These are phyloP conservation scores for Aspergillus fumigatiaffinis DNA, from an alignment of 2,329 filamentous ascomycete genomes.

Conservation along the genomic window DNA sequence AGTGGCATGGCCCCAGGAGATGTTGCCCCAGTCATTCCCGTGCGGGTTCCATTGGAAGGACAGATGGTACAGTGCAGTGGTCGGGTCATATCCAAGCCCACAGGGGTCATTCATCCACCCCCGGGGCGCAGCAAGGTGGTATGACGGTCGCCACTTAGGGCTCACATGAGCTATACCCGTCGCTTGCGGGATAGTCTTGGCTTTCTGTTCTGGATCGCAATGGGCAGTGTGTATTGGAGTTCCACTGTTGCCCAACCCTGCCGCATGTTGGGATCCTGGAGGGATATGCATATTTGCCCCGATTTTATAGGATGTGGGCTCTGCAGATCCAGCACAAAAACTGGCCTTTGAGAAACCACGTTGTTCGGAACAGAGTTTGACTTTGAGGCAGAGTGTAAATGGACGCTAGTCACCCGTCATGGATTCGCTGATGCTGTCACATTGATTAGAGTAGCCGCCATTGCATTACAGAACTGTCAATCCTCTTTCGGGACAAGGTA, in stretches of 20 bases:
- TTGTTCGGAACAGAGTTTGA: neutral
- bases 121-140: slow-evolving; percentile 34
- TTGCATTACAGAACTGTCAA: neutral
- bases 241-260: neutral
- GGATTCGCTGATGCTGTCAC: neutral
- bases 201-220: neutral
- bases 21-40: slow-evolving; percentile 41
- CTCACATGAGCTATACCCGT: neutral
- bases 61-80: slow-evolving; percentile 39
- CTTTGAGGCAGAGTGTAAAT: neutral
- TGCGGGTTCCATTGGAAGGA: slow-evolving; percentile 44
- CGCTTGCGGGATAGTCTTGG: neutral
- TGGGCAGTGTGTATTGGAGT: neutral
- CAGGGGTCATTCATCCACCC: slow-evolving; percentile 47
- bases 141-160: slow-evolving; percentile 24
- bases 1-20: slow-evolving; percentile 40
- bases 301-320: neutral
- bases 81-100: slow-evolving; percentile 38
- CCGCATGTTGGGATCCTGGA: neutral
- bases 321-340: neutral
- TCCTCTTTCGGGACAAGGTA: neutral
- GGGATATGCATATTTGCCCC: neutral
- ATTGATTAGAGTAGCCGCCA: neutral
- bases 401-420: too few species aligned
- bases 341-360: neutral